Base-by-base conservation (phyloP, 495 filamentous ascomycete genomes). In the Aspergillus kassunensis region DNA sequence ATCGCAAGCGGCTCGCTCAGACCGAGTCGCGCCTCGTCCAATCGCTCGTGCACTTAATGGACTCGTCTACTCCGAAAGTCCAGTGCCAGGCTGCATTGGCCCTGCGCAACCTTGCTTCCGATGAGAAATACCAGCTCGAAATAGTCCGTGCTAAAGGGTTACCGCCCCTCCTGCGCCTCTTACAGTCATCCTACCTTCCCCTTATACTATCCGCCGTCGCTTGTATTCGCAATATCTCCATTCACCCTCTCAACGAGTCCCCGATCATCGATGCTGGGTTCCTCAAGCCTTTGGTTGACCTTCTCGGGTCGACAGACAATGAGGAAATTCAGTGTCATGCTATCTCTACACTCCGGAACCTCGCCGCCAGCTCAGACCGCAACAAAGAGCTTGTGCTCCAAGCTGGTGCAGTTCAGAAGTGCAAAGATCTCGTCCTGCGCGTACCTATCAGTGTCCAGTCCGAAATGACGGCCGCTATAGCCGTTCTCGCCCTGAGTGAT, bases 291-390 rank as follows among this genome's bases (percentile, higher is more conserved):
- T 68, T 98, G 49, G 95, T 98, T 16, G 93, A 97, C 51, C 77
- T 98, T 7, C 77, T 98, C 16, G 93, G 92, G 23, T 91, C 90
- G 6, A 97, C 91, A 8, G 95, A 97, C 58, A 96, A 97, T 60
- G 93, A 98, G 69, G 93, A 98, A 63, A 97, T 98, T 30, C 93
- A 98, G 64, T 98, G 93, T 61, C 93, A 98, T 60, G 95, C 93
- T 30, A 97, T 98, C 53, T 97, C 95, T 7, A 98, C 93, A 0
- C 83, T 98, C 15, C 82, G 93, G 43, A 98, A 98, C 60, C 80
- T 98, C 23, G 93, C 93, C 15, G 93, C 93, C 15, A 96, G 90
- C 72, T 97, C 92, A 9, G 93, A 98, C 65, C 81, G 88, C 46
- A 98, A 98, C 76, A 98, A 98, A 71, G 87, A 93, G 50, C 79